Base-by-base conservation (phyloP, 768 basidiomycete species). In the Lentinula lateritia region DNA sequence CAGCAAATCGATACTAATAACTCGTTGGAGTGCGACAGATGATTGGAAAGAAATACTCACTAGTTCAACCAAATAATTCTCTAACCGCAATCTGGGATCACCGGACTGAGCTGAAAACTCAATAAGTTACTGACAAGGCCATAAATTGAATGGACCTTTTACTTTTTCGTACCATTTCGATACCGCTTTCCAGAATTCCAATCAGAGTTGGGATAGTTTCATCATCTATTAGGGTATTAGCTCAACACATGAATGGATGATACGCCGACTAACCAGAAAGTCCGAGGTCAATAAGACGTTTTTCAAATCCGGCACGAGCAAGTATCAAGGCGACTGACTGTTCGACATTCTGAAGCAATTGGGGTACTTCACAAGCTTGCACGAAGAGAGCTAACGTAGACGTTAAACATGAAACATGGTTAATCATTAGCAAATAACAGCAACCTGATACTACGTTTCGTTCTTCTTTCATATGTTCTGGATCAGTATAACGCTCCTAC, bases 1-100 rank as follows among this genome's bases (percentile, higher is more conserved):
- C 79, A 50, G 78, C 63, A 72, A 75, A 64, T 61, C 74, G 72
- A 68, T 88, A 86, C 86, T 88, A 52, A 16, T 23, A 10, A 23
- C 38, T 35, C 58, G 48, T 52, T 43, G 43, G 20, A 56, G 13
- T 35, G 41, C 10, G 35, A n/a, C 15, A 53, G 32, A 13, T 23
- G 39, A 34, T 23, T n/a, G 2, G 43, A 9, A 34, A 32, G 34
- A 38, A 36, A 52, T 13, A 6, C 90, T 64, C 68, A 96, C 95
- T 53, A 92, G 75, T 50, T 83, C 81, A 43, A 88, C 81, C 16
- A 95, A 77, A 69, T 87, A 93, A 66, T 90, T 94, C 71, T 99
- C 95, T 35, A 98, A 74, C 52, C 90, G 83, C 53, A 92, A 75
- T 48, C 85, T 83, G 2, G 87, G 77, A 72, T 98, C 96, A 2